These are phyloP conservation scores for Aspergillus felis DNA, from an alignment of 2,329 filamentous ascomycete genomes.

Conservation along the genomic window DNA sequence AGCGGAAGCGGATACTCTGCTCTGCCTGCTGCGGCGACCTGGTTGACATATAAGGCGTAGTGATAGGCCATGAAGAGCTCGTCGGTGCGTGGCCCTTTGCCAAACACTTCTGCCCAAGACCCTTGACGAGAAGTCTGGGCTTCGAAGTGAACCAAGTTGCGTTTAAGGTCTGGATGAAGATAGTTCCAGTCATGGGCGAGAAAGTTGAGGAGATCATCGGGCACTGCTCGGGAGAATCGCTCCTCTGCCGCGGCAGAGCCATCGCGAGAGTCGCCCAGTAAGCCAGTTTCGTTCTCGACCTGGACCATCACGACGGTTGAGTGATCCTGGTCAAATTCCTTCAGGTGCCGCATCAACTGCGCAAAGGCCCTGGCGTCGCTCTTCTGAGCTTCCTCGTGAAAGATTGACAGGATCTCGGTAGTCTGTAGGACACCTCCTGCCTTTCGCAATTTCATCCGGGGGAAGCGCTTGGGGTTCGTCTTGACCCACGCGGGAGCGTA, in stretches of 20 bases:
- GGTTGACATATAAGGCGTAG: conserved; percentile 40
- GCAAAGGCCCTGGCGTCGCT: conserved; percentile 41
- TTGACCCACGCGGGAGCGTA: conserved; percentile 41
- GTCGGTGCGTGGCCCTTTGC: conserved; percentile 34
- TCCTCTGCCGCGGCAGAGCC: conserved; percentile 40
- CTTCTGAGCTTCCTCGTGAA: conserved; percentile 32
- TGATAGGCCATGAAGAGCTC: conserved; percentile 50
- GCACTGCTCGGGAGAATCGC: conserved; percentile 38
- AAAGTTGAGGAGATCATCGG: conserved; percentile 32
- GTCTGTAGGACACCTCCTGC: conserved; percentile 21
- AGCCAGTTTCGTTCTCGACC: conserved; percentile 54
- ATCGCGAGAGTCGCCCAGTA: conserved; percentile 52
- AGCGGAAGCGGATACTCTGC: conserved; percentile 40
- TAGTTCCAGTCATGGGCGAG: conserved; percentile 7
- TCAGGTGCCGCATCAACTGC: conserved; percentile 37
- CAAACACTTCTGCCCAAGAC: conserved; percentile 42
- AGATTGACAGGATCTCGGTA: conserved; percentile 35
- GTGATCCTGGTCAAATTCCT: conserved; percentile 44
- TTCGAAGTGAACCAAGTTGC: conserved; percentile 25
- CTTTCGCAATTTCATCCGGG: conserved; percentile 4
- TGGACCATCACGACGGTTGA: conserved; percentile 55
- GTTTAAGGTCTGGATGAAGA: conserved; percentile 20
- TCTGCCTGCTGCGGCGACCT: conserved; percentile 42
- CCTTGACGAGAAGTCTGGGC: conserved; percentile 11
- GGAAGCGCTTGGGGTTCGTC: conserved; percentile 12